A percentile compares a stretch with the other conserved stretches of the same genome.
phyloP scores from a whole-genome alignment of 495 filamentous ascomycete species.

The Aspergillus ellipticus region DNA sequence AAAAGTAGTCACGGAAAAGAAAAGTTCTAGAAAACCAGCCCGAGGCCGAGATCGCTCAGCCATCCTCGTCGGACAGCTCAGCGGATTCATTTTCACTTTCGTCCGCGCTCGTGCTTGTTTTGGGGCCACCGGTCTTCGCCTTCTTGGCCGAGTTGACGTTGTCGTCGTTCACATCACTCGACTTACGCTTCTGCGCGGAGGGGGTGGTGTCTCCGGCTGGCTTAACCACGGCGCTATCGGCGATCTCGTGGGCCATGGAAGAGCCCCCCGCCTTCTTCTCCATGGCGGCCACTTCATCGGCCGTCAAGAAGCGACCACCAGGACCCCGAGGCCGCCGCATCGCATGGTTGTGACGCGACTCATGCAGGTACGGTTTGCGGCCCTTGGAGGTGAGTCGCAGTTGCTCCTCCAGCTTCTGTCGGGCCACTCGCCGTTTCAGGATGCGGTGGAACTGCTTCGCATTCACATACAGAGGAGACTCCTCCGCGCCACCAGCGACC shows the following conservation, averaged over 20 bases:
- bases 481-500: slow-evolving; percentile 71
- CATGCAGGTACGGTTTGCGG: slow-evolving; percentile 94
- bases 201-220: slow-evolving; percentile 19
- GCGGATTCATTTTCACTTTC: slow-evolving; percentile 50
- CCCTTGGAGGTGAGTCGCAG: slow-evolving; percentile 90
- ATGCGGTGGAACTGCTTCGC: slow-evolving; percentile 99
- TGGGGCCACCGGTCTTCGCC: slow-evolving; percentile 32
- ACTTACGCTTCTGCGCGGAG: slow-evolving; percentile 49
- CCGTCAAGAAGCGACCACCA: slow-evolving; percentile 94
- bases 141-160: slow-evolving; percentile 43
- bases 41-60: slow-evolving; percentile 26
- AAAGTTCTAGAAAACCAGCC: slow-evolving; percentile 10
- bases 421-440: slow-evolving; percentile 85
- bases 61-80: slow-evolving; percentile 46
- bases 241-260: slow-evolving; percentile 33
- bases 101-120: slow-evolving; percentile 40
- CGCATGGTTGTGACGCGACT: slow-evolving; percentile 98
- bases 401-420: slow-evolving; percentile 89
- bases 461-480: slow-evolving; percentile 95
- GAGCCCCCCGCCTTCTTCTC: slow-evolving; percentile 50
- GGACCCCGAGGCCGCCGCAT: slow-evolving; percentile 95
- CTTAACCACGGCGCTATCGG: slow-evolving; percentile 28
- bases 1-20: slow-evolving; percentile 26
- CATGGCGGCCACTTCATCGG: slow-evolving; percentile 94
- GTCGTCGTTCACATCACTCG: slow-evolving; percentile 44